Conservation (phyloP, 2,329 filamentous ascomycete species). For the Monosporascus sp. region DNA sequence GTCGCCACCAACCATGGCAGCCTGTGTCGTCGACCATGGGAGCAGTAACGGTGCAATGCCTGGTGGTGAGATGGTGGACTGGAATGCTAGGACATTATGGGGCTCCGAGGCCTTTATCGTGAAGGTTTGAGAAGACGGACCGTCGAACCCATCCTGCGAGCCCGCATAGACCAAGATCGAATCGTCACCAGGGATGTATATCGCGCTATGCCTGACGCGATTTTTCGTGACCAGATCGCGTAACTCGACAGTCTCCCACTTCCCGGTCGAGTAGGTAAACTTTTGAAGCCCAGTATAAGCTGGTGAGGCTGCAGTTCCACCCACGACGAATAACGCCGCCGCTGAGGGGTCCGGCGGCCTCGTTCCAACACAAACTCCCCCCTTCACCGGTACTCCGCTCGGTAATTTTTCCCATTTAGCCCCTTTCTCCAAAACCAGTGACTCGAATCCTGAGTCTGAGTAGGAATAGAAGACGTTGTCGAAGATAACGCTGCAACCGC, state of each 20-base stretch:
- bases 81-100: conserved; percentile 55
- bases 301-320: conserved; percentile 54
- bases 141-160: conserved; percentile 52
- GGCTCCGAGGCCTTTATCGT: conserved; percentile 62
- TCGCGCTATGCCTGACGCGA: conserved; percentile 68
- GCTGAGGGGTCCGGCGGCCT: conserved; percentile 52
- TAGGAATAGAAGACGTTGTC: conserved; percentile 82
- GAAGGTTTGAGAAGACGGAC: conserved; percentile 68
- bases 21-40: conserved; percentile 65
- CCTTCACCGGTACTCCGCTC: conserved; percentile 65
- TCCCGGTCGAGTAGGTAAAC: conserved; percentile 48
- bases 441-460: conserved; percentile 69
- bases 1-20: conserved; percentile 70
- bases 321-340: conserved; percentile 73
- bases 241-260: conserved; percentile 45
- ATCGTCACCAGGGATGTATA: conserved; percentile 65
- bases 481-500: conserved; percentile 76
- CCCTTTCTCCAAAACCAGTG: conserved; percentile 61
- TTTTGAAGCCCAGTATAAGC: conserved; percentile 72
- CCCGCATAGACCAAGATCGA: conserved; percentile 80
- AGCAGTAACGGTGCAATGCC: conserved; percentile 66
- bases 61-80: conserved; percentile 53
- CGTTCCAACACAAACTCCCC: conserved; percentile 71
- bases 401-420: conserved; percentile 65
- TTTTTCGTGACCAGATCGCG: conserved; percentile 54